Evolutionary conservation across 1,139 yeast genomes (phyloP).

Genomic region (Magnusiomyces fungicola): DNA sequence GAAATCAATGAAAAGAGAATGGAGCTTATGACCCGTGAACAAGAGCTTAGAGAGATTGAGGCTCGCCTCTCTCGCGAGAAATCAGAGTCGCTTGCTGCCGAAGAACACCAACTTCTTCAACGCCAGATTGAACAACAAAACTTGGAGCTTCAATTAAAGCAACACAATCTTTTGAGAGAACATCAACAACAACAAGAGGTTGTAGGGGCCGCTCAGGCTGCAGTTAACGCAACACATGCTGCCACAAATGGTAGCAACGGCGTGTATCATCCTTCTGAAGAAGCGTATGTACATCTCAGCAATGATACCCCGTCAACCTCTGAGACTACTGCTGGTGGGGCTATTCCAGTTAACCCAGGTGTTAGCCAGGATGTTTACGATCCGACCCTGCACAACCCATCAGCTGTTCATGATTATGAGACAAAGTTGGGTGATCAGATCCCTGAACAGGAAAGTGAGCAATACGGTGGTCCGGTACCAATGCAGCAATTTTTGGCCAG

Average conservation of each 20-base stretch:
- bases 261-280: no score
- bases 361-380: background rate
- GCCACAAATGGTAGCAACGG: no score
- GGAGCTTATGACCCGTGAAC: constrained; percentile 80
- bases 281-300: no score
- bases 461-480: background rate
- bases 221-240: background rate
- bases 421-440: background rate
- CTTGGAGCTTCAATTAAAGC: constrained; percentile 8
- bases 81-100: constrained; percentile 9
- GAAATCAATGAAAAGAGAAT: constrained; percentile 79
- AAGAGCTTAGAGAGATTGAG: constrained; percentile 78
- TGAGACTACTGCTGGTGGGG: background rate
- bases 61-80: constrained; percentile 47
- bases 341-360: background rate
- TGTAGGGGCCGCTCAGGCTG: background rate
- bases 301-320: no score
- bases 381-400: background rate
- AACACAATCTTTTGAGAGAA: background rate
- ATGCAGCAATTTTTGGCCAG: background rate
- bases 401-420: background rate
- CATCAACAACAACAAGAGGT: background rate
- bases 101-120: constrained; percentile 11
- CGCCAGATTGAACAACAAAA: constrained; percentile 13
- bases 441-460: background rate